Evolutionary conservation across 371 early-diverging fungal species (phyloP), one percentile per base, ranked within the genome.

Genomic region (Nosema granulosis): DNA sequence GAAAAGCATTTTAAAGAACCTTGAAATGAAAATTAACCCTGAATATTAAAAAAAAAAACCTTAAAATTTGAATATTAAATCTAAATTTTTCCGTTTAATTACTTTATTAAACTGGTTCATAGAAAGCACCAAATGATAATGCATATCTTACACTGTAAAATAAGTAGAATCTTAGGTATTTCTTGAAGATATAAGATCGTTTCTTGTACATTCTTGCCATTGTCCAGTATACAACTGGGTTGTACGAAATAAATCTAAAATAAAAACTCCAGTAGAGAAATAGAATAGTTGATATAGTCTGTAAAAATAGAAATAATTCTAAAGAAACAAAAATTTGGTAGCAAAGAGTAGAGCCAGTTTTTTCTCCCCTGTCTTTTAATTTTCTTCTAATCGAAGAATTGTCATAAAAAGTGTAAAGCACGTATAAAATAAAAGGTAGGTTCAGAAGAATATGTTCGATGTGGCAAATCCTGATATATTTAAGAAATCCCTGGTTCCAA

Each of bases 401-500:
- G n/a, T n/a, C n/a, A n/a, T n/a, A n/a, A 63, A 63, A 1, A 63
- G n/a, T 54, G 59, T 61, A 28, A 11, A 77, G 20, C 13, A 68
- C 54, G 58, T 78, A 78, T 32, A 77, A 1, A 20, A 85, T 56
- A 74, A 82, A 82, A 26, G 82, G 83, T 57, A 71, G 20, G 2
- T 82, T 81, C 22, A 83, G 72, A 11, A 84, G 20, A 18, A 83
- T 37, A 78, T 86, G 84, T 50, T 79, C 79, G 57, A 84, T 80
- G 71, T 83, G 77, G 38, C 82, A 79, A 1, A 69, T 1, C 6
- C 35, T 71, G 58, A 74, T 79, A 59, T 84, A 85, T 35, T 73
- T 65, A 18, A 86, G 43, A 66, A 86, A 80, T 20, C 86, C 86
- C 38, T 86, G 86, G 0, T 83, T 78, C 86, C 86, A 86, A 67